Evolutionary conservation across 192 early-diverging fungal genomes (phyloP).

Genomic region (Mortierella hygrophila): DNA sequence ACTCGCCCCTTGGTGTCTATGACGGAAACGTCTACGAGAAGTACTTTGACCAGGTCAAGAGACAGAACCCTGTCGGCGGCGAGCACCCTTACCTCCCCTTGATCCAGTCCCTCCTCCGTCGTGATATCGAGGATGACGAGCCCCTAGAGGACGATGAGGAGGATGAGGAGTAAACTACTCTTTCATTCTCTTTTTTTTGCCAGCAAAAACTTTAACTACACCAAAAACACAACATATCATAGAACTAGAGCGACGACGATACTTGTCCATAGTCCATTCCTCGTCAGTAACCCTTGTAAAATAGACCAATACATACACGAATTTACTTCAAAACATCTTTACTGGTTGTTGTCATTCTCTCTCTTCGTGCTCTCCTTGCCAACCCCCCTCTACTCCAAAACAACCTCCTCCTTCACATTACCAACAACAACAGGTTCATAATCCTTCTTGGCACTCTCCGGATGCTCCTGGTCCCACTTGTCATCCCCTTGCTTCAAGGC

Average conservation of each 20-base stretch:
- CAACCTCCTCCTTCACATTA: background rate
- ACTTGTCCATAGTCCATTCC: constrained; percentile 8
- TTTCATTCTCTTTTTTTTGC: background rate
- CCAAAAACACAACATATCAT: constrained; percentile 1
- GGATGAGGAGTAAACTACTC: constrained; percentile 57
- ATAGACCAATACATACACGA: background rate
- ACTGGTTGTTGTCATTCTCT: background rate
- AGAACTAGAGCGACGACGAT: background rate
- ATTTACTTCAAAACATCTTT: background rate
- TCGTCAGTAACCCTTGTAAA: constrained; percentile 18
- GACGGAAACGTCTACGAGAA: constrained; percentile 89
- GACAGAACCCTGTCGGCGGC: constrained; percentile 73
- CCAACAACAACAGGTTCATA: background rate
- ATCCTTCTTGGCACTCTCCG: background rate
- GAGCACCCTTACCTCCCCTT: constrained; percentile 85
- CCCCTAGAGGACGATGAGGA: constrained; percentile 77
- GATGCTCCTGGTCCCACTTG: background rate
- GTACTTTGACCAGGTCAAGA: constrained; percentile 89
- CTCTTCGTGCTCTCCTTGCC: background rate
- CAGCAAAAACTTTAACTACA: background rate
- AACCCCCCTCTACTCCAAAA: background rate
- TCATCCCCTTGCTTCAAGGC: background rate
- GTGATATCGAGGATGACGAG: constrained; percentile 64
- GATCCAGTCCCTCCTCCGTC: constrained; percentile 83
- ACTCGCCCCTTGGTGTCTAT: constrained; percentile 87